Evolutionary conservation across 345 rosid species (phyloP).

Genomic region (Brassica nigra): DNA sequence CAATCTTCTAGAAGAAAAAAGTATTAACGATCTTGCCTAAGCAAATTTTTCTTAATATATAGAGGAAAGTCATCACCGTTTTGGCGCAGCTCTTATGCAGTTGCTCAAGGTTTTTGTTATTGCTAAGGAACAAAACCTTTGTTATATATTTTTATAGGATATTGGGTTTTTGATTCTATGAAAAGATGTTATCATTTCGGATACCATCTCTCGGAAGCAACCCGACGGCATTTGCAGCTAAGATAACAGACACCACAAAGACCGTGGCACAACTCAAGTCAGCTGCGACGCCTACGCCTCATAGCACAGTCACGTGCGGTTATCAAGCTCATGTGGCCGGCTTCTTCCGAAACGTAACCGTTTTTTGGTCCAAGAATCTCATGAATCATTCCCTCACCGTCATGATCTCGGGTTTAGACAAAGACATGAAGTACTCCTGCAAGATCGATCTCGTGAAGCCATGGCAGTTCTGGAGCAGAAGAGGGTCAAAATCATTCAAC

Average conservation of each 20-base stretch:
- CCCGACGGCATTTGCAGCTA: slow-evolving; percentile 47
- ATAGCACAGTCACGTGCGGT: slow-evolving; percentile 72
- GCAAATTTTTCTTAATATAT: background rate
- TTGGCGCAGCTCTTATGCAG: slow-evolving; percentile 1
- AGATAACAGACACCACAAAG: slow-evolving; percentile 54
- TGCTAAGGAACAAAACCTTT: background rate
- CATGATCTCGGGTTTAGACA: slow-evolving; percentile 60
- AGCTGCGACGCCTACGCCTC: slow-evolving; percentile 48
- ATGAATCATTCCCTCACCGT: slow-evolving; percentile 71
- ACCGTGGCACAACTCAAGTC: slow-evolving; percentile 49
- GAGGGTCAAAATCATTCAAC: slow-evolving; percentile 66
- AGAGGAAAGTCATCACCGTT: slow-evolving; percentile 6
- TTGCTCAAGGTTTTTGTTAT: background rate
- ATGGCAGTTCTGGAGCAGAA: slow-evolving; percentile 88
- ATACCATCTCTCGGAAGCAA: slow-evolving; percentile 27
- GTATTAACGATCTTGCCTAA: background rate
- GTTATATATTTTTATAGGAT: background rate
- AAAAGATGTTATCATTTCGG: slow-evolving; percentile 34
- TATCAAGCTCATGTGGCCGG: slow-evolving; percentile 74
- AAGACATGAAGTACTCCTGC: slow-evolving; percentile 53
- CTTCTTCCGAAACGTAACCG: slow-evolving; percentile 58
- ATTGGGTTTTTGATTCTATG: background rate
- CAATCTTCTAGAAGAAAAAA: background rate
- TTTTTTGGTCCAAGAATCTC: slow-evolving; percentile 71
- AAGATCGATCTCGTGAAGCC: slow-evolving; percentile 79